Conservation (phyloP, 108 stramenopile species). For the Schizochytrium sp. region DNA sequence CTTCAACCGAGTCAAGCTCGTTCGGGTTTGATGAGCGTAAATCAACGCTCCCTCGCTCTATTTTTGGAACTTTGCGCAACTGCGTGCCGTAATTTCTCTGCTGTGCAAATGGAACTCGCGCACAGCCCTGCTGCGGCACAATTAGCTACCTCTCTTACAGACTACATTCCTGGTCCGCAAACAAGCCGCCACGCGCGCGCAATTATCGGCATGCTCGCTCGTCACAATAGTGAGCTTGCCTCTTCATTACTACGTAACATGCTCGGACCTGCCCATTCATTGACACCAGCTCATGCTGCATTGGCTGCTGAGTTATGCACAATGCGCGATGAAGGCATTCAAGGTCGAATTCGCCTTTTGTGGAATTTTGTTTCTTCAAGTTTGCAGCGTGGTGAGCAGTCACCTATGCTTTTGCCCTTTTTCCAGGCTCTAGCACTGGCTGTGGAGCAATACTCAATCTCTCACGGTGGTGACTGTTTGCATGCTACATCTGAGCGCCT, state of each 20-base stretch:
- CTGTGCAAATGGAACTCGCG: conserved; percentile 31
- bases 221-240: conserved; percentile 19
- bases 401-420: conserved; percentile 51
- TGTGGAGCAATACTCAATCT: conserved; percentile 18
- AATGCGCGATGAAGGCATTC: neutral
- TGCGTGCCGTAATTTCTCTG: conserved; percentile 46
- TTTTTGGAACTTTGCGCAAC: conserved; percentile 58
- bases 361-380: neutral
- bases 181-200: conserved; percentile 40
- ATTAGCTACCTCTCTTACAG: neutral
- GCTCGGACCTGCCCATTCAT: conserved; percentile 39
- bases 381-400: neutral
- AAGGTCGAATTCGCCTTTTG: conserved; percentile 1
- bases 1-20: neutral
- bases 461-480: neutral
- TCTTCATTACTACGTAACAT: neutral
- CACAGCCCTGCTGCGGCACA: neutral
- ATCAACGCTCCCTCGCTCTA: conserved; percentile 26
- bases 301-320: conserved; percentile 28
- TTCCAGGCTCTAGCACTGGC: conserved; percentile 19
- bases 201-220: conserved; percentile 6
- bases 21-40: neutral
- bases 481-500: neutral
- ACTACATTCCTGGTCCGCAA: conserved; percentile 40
- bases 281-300: conserved; percentile 57